Percentiles rank a stretch among this genome's conserved stretches.
These are phyloP conservation scores for Spirogloea muscicola DNA, from an alignment of 139 green algal species.

Conservation along the genomic window DNA sequence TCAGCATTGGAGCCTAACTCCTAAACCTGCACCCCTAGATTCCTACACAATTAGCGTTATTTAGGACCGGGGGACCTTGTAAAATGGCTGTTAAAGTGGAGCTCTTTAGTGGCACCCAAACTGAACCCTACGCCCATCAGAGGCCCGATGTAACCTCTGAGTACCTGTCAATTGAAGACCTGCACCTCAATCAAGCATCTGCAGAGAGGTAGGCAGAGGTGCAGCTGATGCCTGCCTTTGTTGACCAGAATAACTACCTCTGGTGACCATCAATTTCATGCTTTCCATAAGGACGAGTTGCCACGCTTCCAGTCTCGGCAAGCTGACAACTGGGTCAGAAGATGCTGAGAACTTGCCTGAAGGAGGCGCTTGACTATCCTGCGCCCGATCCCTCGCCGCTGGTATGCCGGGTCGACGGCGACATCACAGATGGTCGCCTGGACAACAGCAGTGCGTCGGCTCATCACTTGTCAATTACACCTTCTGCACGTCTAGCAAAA, in stretches of 20 bases:
- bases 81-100: too few relatives aligned
- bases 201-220: neutral
- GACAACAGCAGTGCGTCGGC: too few relatives aligned
- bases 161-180: too few relatives aligned
- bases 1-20: neutral
- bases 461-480: too few relatives aligned
- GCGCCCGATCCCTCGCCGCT: constrained; percentile 11
- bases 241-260: neutral
- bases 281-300: neutral
- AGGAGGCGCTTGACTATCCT: constrained; percentile 19
- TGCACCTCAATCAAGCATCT: too few relatives aligned
- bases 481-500: too few relatives aligned
- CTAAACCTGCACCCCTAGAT: too few relatives aligned
- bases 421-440: constrained; percentile 37
- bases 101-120: too few relatives aligned
- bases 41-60: too few relatives aligned
- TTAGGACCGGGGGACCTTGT: too few relatives aligned
- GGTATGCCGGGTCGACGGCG: constrained; percentile 21
- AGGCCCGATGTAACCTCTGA: too few relatives aligned
- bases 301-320: neutral
- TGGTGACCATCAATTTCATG: neutral
- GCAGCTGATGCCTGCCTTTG: neutral
- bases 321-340: neutral
- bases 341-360: constrained; percentile 2
- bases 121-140: too few relatives aligned